Percentiles rank a stretch among this genome's conserved stretches.
Evolutionary conservation across 768 basidiomycete genomes (phyloP).

Genomic region (Boletus rubescentipes): DNA sequence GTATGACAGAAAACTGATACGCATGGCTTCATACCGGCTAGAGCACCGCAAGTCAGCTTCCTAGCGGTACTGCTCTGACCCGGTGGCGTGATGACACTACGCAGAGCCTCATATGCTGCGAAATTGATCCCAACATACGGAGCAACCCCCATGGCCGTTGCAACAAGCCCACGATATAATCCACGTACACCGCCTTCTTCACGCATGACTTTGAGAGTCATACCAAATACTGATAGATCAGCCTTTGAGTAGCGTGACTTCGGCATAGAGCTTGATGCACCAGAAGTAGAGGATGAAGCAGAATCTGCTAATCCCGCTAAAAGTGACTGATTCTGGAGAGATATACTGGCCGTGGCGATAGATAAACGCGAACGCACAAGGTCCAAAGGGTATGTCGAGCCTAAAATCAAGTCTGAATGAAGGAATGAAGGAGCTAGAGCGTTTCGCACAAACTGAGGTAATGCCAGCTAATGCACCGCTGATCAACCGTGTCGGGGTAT

Average conservation of each 20-base stretch:
- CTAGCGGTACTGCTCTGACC: constrained; percentile 65
- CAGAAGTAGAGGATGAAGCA: constrained; percentile 40
- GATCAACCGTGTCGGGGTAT: constrained; percentile 82
- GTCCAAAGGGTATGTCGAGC: constrained; percentile 89
- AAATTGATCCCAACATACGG: constrained; percentile 92
- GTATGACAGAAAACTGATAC: not conserved
- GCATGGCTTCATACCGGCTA: constrained; percentile 58
- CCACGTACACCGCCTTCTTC: constrained; percentile 91
- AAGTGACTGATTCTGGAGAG: constrained; percentile 32
- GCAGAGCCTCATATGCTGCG: constrained; percentile 85
- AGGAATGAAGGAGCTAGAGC: constrained; percentile 5
- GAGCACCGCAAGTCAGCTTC: constrained; percentile 82
- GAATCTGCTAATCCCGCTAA: constrained; percentile 22
- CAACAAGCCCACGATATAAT: constrained; percentile 80
- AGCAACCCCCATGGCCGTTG: constrained; percentile 87
- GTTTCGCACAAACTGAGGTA: constrained; percentile 82
- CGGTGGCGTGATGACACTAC: constrained; percentile 76
- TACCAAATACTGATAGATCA: constrained; percentile 77
- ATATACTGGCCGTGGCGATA: constrained; percentile 86
- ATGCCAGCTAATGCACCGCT: constrained; percentile 93
- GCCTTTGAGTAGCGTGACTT: constrained; percentile 43
- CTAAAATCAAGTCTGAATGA: constrained; percentile 36
- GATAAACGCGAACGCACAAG: constrained; percentile 90
- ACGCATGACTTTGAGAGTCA: constrained; percentile 86
- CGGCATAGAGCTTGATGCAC: constrained; percentile 41